Evolutionary conservation across 108 stramenopile genomes (phyloP), one percentile per base, ranked within the genome.

Genomic region (Fistulifera pelliculosa): DNA sequence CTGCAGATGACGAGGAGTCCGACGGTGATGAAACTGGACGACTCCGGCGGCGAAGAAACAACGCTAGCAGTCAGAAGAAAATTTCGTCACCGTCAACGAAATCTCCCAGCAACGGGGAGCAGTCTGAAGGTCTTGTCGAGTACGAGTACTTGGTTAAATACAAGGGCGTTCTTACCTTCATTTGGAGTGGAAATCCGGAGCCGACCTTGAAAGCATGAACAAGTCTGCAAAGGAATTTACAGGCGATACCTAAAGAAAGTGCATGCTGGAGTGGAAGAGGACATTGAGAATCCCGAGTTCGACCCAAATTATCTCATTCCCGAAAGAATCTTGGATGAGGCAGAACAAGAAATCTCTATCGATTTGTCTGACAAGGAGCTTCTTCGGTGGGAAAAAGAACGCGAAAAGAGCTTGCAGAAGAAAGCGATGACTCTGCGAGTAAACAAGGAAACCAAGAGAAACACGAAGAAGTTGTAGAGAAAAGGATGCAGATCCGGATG

Each of bases 111-210:
- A 64, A 58, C 15, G 58, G 58, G 18, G 64, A 45, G 12, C 47
- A 56, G 28, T 35, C 45, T 15, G 55, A 61, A 12, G 47, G 1
- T 1, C 19, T 17, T 45, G 72, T 87, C 58, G 90, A 96, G 61
- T 96, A 91, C 68, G 96, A 98, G 58, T 98, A 94, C 64, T 72
- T 96, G 16, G 70, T 98, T 54, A 98, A 98, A 61, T 98, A 86
- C 81, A 93, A 88, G 70, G 93, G 93, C 73, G 80, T 7, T 94
- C 94, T 0, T 93, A 96, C 72, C 70, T 93, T 26, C 95, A 95
- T 60, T 71, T 94, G 38, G 77, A 83, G 45, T 94, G 91, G 89
- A 83, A 85, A 45, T 64, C 79, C 5, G 90, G 89, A 2, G 74
- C 77, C 11, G 90, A 93, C 52, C 53, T 96, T 35, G 88, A 90